A percentile compares a stretch with the other conserved stretches of the same genome.
Conservation (phyloP, 371 early-diverging fungal species). For the Catenaria anguillulae region DNA sequence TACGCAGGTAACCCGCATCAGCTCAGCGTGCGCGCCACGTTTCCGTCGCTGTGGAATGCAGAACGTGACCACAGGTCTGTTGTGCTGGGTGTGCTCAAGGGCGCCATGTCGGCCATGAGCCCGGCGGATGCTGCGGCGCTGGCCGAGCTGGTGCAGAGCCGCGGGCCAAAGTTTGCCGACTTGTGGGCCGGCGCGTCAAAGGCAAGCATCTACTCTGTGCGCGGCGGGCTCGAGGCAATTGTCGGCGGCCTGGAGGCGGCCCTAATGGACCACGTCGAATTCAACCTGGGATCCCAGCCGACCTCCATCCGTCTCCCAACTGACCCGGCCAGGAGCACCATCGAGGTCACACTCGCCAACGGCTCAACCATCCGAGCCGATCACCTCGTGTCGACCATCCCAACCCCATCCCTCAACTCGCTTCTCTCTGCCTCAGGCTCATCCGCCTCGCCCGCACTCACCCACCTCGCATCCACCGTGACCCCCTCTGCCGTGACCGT, state of each 20-base stretch:
- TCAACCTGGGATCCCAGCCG: slow-evolving; percentile 18
- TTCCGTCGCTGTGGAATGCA: slow-evolving; percentile 45
- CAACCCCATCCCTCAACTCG: background rate
- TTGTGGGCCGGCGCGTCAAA: too few species aligned
- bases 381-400: background rate
- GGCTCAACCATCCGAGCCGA: slow-evolving; percentile 8
- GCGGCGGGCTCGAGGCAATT: slow-evolving; percentile 57
- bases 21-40: slow-evolving; percentile 56
- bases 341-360: background rate
- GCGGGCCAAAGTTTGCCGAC: too few species aligned
- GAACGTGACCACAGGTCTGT: slow-evolving; percentile 56
- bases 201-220: slow-evolving; percentile 62
- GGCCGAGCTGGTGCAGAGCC: slow-evolving; percentile 13
- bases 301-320: slow-evolving; percentile 7
- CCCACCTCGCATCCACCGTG: background rate
- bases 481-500: background rate
- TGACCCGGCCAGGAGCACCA: slow-evolving; percentile 4
- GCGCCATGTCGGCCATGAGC: slow-evolving; percentile 19
- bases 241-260: slow-evolving; percentile 28
- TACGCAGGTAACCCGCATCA: slow-evolving; percentile 72
- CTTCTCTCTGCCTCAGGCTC: too few species aligned
- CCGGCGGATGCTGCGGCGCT: slow-evolving; percentile 15
- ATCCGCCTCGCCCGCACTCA: background rate
- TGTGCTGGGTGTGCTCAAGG: slow-evolving; percentile 21
- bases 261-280: slow-evolving; percentile 21